These are phyloP conservation scores for Lactifluus subvellereus DNA, from an alignment of 768 basidiomycete species.

Conservation along the genomic window DNA sequence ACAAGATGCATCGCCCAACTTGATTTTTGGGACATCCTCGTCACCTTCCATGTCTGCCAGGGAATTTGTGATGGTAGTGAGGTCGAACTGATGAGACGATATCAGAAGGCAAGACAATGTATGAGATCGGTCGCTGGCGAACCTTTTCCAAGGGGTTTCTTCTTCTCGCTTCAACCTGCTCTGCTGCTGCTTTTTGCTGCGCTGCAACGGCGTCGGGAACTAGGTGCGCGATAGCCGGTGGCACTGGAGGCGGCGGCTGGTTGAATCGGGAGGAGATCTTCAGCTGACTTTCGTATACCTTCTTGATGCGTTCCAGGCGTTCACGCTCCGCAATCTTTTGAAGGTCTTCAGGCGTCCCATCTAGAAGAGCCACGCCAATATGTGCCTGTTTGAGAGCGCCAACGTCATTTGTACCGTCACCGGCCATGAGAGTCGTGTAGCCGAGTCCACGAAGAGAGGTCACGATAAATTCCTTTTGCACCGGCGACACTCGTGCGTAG, in stretches of 20 bases:
- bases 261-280: constrained; percentile 86
- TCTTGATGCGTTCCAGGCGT: constrained; percentile 84
- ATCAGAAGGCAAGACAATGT: not conserved
- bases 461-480: constrained; percentile 93
- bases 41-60: constrained; percentile 93
- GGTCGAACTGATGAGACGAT: constrained; percentile 53
- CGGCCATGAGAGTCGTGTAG: constrained; percentile 94
- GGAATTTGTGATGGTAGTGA: constrained; percentile 72
- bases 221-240: constrained; percentile 77
- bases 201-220: constrained; percentile 90
- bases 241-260: constrained; percentile 91
- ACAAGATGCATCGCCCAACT: constrained; percentile 98
- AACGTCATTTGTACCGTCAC: constrained; percentile 98
- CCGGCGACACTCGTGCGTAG: constrained; percentile 94
- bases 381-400: constrained; percentile 98
- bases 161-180: constrained; percentile 59
- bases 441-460: constrained; percentile 85
- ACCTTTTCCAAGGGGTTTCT: constrained; percentile 92
- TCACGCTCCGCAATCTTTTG: constrained; percentile 93
- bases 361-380: constrained; percentile 88
- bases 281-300: constrained; percentile 94
- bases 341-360: constrained; percentile 87
- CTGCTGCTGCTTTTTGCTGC: constrained; percentile 72
- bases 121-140: constrained; percentile 23
- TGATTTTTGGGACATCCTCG: constrained; percentile 94